Conservation (phyloP, 208 protist genomes). For the Crithidia fasciculata region DNA sequence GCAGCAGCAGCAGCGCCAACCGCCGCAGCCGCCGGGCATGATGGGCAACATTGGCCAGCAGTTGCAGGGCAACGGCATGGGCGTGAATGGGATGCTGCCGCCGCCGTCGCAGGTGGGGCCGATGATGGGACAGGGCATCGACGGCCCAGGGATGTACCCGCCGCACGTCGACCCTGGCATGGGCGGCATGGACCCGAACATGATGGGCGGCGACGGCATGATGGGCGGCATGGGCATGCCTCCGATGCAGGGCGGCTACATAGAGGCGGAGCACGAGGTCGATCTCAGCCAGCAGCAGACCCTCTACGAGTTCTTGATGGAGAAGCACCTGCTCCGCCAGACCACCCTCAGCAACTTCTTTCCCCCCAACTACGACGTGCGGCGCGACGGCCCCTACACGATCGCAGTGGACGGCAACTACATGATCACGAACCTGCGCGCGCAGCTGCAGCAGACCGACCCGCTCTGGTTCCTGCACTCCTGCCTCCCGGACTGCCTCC, state of each 20-base stretch:
- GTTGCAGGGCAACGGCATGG: conserved; percentile 16
- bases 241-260: conserved; percentile 39
- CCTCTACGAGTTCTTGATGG: conserved; percentile 68
- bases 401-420: conserved; percentile 87
- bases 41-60: conserved; percentile 23
- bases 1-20: conserved; percentile 27
- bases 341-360: conserved; percentile 54
- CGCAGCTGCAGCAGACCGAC: conserved; percentile 59
- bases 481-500: conserved; percentile 67
- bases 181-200: conserved; percentile 20
- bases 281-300: conserved; percentile 36
- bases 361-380: conserved; percentile 46
- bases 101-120: conserved; percentile 22
- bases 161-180: conserved; percentile 28
- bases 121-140: conserved; percentile 29
- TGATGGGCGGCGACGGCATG: conserved; percentile 38
- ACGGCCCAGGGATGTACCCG: conserved; percentile 18
- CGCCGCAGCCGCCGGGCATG: conserved; percentile 18
- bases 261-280: conserved; percentile 16
- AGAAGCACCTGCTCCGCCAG: conserved; percentile 60
- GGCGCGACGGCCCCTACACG: conserved; percentile 43
- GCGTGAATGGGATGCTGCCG: conserved; percentile 24
- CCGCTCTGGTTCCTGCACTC: conserved; percentile 88
- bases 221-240: conserved; percentile 44
- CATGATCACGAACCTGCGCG: conserved; percentile 69